Base-by-base conservation (phyloP, 192 early-diverging fungal genomes). In the Coemansia sp. region DNA sequence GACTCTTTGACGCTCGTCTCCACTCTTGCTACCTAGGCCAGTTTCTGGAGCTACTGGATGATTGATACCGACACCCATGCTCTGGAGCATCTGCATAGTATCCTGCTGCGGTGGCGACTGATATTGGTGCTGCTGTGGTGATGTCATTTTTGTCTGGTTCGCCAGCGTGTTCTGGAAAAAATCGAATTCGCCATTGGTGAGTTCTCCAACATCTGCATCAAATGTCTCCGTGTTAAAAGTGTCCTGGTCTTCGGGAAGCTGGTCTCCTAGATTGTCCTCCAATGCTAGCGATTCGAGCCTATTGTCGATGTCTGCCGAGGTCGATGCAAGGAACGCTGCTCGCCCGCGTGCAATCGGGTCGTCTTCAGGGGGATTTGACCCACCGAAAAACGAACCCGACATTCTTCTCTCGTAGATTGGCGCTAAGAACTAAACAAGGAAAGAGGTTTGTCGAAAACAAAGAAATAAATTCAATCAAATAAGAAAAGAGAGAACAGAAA, bases 181-280 rank as follows among this genome's bases (percentile, higher is more conserved):
- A 77, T 92, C 90, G 77, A 91, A 92, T 18, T 76, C 74, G n/a
- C 57, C 44, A 26, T 48, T 53, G 22, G 83, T 53, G 69, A 85
- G 78, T 44, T 82, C 83, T 26, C 50, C 52, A 4, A 68, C 69
- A 54, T 65, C 74, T 14, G 62, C 82, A 49, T 84, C 85, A 84
- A 92, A 92, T 0, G 91, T 92, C 66, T 89, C 85, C 63, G 85
- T 86, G 57, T 92, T 92, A 47, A 84, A 82, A 58, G 87, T 84
- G 67, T 92, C 91, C 32, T 81, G 73, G 54, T 73, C 83, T 57
- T 92, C 89, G 24, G 86, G 82, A 4, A 92, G 75, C 58, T 84
- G 76, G 53, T 83, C 84, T 19, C 73, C 85, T 18, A 88, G 64
- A 38, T 81, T 76, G 67, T 86, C 82, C 47, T 87, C 69, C 21